Conservation (phyloP, 306 rosid species). For the Prunus mongolica region DNA sequence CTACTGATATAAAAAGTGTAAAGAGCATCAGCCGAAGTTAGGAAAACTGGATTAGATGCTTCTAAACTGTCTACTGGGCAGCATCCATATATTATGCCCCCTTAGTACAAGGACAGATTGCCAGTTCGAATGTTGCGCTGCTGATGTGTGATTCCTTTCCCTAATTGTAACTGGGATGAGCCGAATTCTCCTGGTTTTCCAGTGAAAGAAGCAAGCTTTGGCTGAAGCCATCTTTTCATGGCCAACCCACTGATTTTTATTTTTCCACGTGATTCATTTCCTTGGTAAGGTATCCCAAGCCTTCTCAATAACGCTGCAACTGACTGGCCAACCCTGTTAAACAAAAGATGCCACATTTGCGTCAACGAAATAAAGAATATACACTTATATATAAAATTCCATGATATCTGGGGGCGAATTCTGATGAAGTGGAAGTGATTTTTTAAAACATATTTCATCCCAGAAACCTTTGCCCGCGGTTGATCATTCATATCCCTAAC, state of each 20-base stretch:
- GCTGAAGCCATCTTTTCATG: slow-evolving; percentile 77
- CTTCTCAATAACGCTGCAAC: slow-evolving; percentile 73
- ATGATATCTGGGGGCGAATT: background rate
- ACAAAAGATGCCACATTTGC: slow-evolving; percentile 12
- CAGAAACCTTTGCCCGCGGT: background rate
- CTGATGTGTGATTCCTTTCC: slow-evolving; percentile 67
- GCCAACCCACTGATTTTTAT: slow-evolving; percentile 60
- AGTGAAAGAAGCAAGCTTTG: slow-evolving; percentile 57
- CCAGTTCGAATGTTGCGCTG: slow-evolving; percentile 70
- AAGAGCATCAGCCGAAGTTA: slow-evolving; percentile 30
- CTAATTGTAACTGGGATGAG: slow-evolving; percentile 56
- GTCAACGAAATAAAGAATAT: background rate
- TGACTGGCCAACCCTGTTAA: slow-evolving; percentile 77
- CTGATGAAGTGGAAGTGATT: background rate
- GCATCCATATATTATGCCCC: slow-evolving; percentile 21
- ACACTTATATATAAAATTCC: background rate
- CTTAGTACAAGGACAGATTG: slow-evolving; percentile 61
- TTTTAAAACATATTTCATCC: background rate
- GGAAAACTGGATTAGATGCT: slow-evolving; percentile 39
- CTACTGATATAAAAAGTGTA: background rate
- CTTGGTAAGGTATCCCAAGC: slow-evolving; percentile 69
- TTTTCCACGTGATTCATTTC: slow-evolving; percentile 74
- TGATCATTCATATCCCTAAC: background rate
- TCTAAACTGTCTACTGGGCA: slow-evolving; percentile 25
- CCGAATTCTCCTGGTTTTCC: slow-evolving; percentile 61